Evolutionary conservation across 2,329 filamentous ascomycete genomes (phyloP).

Genomic region (Phoma sp.): DNA sequence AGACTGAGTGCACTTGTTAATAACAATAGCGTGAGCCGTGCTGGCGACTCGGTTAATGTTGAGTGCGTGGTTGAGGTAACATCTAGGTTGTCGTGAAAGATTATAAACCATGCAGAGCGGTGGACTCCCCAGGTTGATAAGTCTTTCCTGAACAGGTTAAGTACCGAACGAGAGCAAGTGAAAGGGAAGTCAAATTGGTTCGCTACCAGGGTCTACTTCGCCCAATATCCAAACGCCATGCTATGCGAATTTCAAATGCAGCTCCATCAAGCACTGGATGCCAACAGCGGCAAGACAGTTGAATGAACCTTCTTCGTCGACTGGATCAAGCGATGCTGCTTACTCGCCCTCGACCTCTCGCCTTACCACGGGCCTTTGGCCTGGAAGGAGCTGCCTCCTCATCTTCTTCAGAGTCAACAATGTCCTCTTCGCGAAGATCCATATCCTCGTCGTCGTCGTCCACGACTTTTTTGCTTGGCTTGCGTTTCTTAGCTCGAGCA

Average conservation of each 20-base stretch:
- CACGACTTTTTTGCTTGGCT: constrained; percentile 26
- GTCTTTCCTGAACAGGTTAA: background rate
- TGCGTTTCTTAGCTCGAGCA: constrained; percentile 37
- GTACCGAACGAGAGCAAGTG: background rate
- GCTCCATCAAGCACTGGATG: background rate
- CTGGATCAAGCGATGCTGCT: constrained; percentile 16
- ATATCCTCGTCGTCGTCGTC: constrained; percentile 25
- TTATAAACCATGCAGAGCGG: no score
- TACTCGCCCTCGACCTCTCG: constrained; percentile 25
- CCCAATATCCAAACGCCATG: constrained; percentile 17
- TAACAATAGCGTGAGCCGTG: no score
- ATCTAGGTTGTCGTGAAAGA: no score
- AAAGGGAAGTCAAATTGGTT: background rate
- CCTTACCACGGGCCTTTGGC: constrained; percentile 24
- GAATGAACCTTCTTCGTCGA: background rate
- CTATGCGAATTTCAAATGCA: constrained; percentile 17
- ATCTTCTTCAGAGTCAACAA: constrained; percentile 32
- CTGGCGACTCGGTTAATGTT: no score
- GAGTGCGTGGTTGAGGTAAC: no score
- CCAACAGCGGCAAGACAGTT: background rate
- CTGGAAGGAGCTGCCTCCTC: constrained; percentile 28
- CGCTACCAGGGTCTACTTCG: background rate
- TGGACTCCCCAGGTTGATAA: no score
- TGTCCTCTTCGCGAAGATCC: constrained; percentile 34
- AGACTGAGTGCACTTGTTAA: no score